Evolutionary conservation across 2,329 filamentous ascomycete genomes (phyloP), one percentile per base, ranked within the genome.

Genomic region (Pezicula carpinea): DNA sequence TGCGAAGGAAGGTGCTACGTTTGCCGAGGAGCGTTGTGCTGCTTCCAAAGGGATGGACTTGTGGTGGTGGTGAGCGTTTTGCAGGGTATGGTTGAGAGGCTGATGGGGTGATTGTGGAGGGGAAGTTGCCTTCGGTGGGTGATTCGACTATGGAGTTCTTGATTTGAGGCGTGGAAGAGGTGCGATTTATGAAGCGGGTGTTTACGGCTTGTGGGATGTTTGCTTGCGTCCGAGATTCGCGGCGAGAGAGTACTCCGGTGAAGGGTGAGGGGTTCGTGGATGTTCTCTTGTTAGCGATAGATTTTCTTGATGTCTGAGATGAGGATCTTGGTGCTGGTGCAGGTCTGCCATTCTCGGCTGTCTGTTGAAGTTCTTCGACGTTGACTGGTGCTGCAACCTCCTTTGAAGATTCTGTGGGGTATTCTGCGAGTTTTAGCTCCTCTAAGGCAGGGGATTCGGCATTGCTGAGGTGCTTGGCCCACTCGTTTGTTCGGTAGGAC

Each of bases 401-500:
- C 56, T 31, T 60, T 44, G 6, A 21, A 17, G n/a, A 19, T 14
- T 64, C 61, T 15, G 61, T 54, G 53, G 68, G 52, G 58, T 67
- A 49, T 56, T 74, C 64, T 52, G 75, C 60, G 4, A 80, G 61
- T 19, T 77, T 71, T 11, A 87, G 64, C 2, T 81, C 76, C 6
- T 89, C 83, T 1, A 77, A 66, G 40, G 82, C 77, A 1, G 89
- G 89, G 5, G 72, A 69, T 14, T 96, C 91, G 6, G 92, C 90
- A 35, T 78, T 71, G 53, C 83, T 82, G 10, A 96, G 74, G 64
- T 96, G 89, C 64, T 96, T 96, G 0, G 90, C 89, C 92, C 92
- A 97, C 68, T 97, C 92, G 54, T 95, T 95, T 2, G 90, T 96
- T 48, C 92, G 81, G 62, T 93, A 95, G 0, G 86, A 87, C 63